Conservation (phyloP, 768 basidiomycete genomes). For the Dictyophora rubrovolvata region DNA sequence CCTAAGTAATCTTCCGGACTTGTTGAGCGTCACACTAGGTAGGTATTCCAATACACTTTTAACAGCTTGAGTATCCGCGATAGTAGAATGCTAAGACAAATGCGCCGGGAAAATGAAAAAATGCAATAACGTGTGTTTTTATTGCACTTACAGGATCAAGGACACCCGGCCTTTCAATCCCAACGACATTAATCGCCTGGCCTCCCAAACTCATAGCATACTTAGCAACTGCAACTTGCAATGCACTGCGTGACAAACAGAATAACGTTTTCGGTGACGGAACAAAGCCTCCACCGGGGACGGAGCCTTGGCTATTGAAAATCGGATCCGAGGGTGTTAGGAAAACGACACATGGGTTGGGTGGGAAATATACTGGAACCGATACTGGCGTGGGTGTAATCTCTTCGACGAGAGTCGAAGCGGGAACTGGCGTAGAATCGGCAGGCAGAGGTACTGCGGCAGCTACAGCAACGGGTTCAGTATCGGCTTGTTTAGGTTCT, state of each 20-base stretch:
- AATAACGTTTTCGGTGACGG: not conserved
- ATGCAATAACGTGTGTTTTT: not conserved
- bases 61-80: not conserved
- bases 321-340: constrained; percentile 2
- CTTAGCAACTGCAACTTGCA: constrained; percentile 5
- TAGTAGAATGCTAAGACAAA: not conserved
- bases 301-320: not conserved
- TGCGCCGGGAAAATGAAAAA: not conserved
- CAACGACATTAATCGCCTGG: not conserved
- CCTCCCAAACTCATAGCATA: not conserved
- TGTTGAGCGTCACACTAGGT: not conserved
- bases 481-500: not conserved
- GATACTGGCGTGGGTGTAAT: not conserved
- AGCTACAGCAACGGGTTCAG: not conserved
- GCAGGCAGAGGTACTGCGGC: too few relatives aligned
- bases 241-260: not conserved
- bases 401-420: not conserved
- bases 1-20: not conserved
- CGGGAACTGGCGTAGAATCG: not conserved
- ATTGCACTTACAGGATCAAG: constrained; percentile 1
- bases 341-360: not conserved
- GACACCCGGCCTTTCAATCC: not conserved
- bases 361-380: not conserved
- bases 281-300: not conserved
- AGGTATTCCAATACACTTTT: not conserved